phyloP scores from a whole-genome alignment of 1,284 basidiomycete species.

The Entoloma clypeatum region DNA sequence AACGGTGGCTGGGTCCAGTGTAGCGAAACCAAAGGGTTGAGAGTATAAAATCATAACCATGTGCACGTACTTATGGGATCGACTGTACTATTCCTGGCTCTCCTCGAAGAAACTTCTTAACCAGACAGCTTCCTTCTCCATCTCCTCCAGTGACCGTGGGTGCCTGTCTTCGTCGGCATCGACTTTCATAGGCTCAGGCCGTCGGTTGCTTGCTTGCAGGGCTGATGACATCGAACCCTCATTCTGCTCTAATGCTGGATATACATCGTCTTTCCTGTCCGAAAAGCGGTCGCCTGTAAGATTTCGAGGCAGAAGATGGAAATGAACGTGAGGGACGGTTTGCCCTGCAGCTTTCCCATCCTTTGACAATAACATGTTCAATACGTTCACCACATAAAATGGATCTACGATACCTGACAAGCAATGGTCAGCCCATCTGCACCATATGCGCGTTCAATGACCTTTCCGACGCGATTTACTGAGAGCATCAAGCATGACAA shows the following conservation, averaged over 20 bases:
- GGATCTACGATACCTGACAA: slow-evolving; percentile 58
- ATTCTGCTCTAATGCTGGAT: slow-evolving; percentile 69
- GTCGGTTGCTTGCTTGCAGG: slow-evolving; percentile 23
- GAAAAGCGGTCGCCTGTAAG: slow-evolving; percentile 65
- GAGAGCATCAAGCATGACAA: slow-evolving; percentile 74
- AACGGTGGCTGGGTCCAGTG: too few species aligned
- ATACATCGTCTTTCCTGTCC: slow-evolving; percentile 70
- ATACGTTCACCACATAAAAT: slow-evolving; percentile 2
- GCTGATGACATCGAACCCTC: slow-evolving; percentile 50
- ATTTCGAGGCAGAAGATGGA: slow-evolving; percentile 83
- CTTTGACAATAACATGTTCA: slow-evolving; percentile 38
- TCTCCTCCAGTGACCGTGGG: slow-evolving; percentile 67
- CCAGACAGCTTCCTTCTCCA: slow-evolving; percentile 75
- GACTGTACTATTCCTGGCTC: slow-evolving; percentile 6
- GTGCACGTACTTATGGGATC: too few species aligned
- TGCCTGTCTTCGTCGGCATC: slow-evolving; percentile 70
- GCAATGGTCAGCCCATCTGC: slow-evolving; percentile 79
- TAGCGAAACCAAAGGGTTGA: neutral
- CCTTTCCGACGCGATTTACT: slow-evolving; percentile 67
- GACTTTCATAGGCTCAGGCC: slow-evolving; percentile 40
- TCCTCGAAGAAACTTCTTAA: slow-evolving; percentile 48
- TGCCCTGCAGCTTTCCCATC: slow-evolving; percentile 85
- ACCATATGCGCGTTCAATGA: slow-evolving; percentile 68
- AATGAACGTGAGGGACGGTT: slow-evolving; percentile 86
- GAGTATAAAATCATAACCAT: neutral